phyloP scores from a whole-genome alignment of 306 rosid species.

The Rosa lucieae region DNA sequence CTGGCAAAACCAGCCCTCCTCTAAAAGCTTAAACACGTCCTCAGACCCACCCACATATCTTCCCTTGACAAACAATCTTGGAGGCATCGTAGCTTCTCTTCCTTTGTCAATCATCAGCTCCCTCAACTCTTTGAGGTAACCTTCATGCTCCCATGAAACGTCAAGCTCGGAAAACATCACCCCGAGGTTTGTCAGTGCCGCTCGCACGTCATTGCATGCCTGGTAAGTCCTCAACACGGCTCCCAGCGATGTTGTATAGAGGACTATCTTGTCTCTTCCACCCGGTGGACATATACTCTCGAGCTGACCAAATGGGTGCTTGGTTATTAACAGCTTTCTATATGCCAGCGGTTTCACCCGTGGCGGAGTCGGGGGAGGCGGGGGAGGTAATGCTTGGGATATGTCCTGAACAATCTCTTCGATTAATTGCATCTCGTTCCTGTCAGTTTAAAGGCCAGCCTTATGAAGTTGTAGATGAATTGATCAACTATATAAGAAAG shows the following conservation, averaged over 20 bases:
- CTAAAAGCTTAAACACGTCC: slow-evolving; percentile 49
- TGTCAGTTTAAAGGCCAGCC: neutral
- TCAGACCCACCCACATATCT: slow-evolving; percentile 67
- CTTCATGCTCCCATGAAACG: slow-evolving; percentile 69
- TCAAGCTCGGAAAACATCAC: slow-evolving; percentile 65
- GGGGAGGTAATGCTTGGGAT: neutral
- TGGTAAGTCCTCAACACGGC: slow-evolving; percentile 69
- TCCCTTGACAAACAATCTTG: slow-evolving; percentile 65
- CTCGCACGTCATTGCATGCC: slow-evolving; percentile 61
- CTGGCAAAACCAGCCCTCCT: slow-evolving; percentile 54
- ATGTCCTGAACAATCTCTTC: neutral
- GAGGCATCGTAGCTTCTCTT: slow-evolving; percentile 43
- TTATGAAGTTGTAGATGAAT: neutral
- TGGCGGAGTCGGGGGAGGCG: neutral
- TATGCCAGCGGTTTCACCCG: neutral
- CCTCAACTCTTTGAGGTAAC: slow-evolving; percentile 53
- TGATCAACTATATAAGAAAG: no score
- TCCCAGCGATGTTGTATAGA: slow-evolving; percentile 72
- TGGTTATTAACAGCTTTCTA: neutral
- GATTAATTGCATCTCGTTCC: neutral
- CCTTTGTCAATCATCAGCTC: slow-evolving; percentile 45
- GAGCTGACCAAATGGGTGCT: slow-evolving; percentile 29
- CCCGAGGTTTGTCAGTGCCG: slow-evolving; percentile 52
- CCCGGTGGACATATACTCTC: slow-evolving; percentile 54
- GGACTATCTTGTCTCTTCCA: slow-evolving; percentile 62